These are phyloP conservation scores for Metschnikowia hibisci DNA, from an alignment of 805 yeast species.

Conservation along the genomic window DNA sequence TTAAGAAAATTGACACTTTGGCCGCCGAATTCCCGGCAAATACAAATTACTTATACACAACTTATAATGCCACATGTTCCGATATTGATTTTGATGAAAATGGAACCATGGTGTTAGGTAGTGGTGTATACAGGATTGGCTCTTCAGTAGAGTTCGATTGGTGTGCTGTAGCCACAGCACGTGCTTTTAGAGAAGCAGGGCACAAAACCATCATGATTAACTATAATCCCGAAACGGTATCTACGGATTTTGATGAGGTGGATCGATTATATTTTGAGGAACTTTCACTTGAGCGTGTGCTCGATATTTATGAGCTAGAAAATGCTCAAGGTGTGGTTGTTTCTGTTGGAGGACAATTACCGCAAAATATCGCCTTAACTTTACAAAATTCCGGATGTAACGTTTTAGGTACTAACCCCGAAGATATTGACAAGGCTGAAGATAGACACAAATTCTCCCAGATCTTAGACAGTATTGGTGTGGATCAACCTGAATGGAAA, in stretches of 20 bases:
- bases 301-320: conserved; percentile 96
- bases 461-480: conserved; percentile 84
- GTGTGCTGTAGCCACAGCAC: conserved; percentile 98
- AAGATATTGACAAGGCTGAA: conserved; percentile 94
- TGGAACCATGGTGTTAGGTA: conserved; percentile 92
- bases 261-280: conserved; percentile 97
- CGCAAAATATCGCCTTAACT: conserved; percentile 90
- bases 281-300: conserved; percentile 88
- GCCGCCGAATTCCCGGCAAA: conserved; percentile 99
- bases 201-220: conserved; percentile 93
- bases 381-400: conserved; percentile 80
- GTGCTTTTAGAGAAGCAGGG: conserved; percentile 85
- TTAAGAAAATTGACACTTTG: conserved; percentile 92
- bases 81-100: conserved; percentile 84
- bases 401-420: conserved; percentile 90
- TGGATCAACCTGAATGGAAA: conserved; percentile 98
- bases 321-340: conserved; percentile 87
- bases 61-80: conserved; percentile 84
- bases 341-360: conserved; percentile 96
- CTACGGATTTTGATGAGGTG: conserved; percentile 97
- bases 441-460: conserved; percentile 97
- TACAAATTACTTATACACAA: conserved; percentile 92
- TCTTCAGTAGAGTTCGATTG: conserved; percentile 98
- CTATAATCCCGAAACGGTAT: conserved; percentile 97
- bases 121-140: conserved; percentile 99